Conservation (phyloP, 139 green algal genomes). For the Dunaliella sp. region DNA sequence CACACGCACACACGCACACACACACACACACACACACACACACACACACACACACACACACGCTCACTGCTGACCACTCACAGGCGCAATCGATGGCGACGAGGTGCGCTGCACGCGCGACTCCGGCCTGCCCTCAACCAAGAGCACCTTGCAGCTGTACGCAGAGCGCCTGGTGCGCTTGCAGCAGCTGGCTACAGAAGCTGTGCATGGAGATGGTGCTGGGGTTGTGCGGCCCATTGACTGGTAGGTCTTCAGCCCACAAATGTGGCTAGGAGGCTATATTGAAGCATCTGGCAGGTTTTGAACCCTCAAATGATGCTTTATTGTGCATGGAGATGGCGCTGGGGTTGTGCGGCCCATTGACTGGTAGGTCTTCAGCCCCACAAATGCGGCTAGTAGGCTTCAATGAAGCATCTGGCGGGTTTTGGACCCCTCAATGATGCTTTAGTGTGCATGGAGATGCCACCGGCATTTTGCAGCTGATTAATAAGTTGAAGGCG, state of each 20-base stretch:
- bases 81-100: slow-evolving; percentile 9
- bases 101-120: slow-evolving; percentile 66
- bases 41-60: too few species aligned
- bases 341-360: slow-evolving; percentile 18
- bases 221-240: slow-evolving; percentile 18
- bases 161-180: slow-evolving; percentile 78
- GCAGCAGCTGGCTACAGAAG: slow-evolving; percentile 62
- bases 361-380: slow-evolving; percentile 12
- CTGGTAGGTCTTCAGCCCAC: too few species aligned
- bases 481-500: too few species aligned
- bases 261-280: too few species aligned
- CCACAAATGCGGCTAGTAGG: neutral
- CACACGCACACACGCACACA: too few species aligned
- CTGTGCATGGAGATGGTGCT: slow-evolving; percentile 16
- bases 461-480: too few species aligned
- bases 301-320: too few species aligned
- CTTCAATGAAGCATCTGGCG: neutral
- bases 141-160: slow-evolving; percentile 86
- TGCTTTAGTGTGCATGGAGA: too few species aligned
- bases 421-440: neutral
- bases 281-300: too few species aligned
- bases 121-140: slow-evolving; percentile 86
- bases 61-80: too few species aligned
- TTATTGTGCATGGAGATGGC: slow-evolving; percentile 14
- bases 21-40: too few species aligned